phyloP scores from a whole-genome alignment of 1,284 basidiomycete species.

The Trichosporon ovoides region DNA sequence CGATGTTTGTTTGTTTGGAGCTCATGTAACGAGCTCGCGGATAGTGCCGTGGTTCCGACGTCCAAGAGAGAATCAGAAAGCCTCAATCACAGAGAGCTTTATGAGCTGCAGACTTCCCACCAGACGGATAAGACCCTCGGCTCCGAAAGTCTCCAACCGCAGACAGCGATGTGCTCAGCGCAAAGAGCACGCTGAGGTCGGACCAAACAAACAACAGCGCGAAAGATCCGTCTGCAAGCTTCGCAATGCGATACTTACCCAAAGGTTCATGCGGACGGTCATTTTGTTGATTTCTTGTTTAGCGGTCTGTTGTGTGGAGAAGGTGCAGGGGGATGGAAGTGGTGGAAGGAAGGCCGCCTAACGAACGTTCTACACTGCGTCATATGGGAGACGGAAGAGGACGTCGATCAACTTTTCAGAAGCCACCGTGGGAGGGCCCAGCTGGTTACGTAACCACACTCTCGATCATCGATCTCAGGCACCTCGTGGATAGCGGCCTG shows the following conservation, averaged over 20 bases:
- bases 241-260: slow-evolving; percentile 29
- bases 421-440: background rate
- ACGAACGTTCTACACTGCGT: background rate
- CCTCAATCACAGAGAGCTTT: too few species aligned
- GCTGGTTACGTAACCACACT: background rate
- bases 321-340: background rate
- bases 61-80: too few species aligned
- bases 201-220: background rate
- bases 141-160: background rate
- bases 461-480: background rate
- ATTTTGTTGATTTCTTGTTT: slow-evolving; percentile 26
- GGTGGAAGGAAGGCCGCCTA: slow-evolving; percentile 6
- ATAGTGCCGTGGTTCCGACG: background rate
- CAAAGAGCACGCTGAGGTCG: too few species aligned
- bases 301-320: background rate
- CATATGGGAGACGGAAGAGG: background rate
- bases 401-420: slow-evolving; percentile 14
- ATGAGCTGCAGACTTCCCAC: too few species aligned
- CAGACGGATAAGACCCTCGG: background rate
- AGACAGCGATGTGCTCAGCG: too few species aligned
- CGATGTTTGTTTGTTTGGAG: background rate
- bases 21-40: background rate
- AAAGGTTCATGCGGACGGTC: slow-evolving; percentile 43
- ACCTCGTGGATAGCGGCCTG: background rate
- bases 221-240: background rate